Percentiles rank a stretch among this genome's conserved stretches.
These are phyloP conservation scores for Aspergillus sp. DNA, from an alignment of 2,329 filamentous ascomycete genomes.

Conservation along the genomic window DNA sequence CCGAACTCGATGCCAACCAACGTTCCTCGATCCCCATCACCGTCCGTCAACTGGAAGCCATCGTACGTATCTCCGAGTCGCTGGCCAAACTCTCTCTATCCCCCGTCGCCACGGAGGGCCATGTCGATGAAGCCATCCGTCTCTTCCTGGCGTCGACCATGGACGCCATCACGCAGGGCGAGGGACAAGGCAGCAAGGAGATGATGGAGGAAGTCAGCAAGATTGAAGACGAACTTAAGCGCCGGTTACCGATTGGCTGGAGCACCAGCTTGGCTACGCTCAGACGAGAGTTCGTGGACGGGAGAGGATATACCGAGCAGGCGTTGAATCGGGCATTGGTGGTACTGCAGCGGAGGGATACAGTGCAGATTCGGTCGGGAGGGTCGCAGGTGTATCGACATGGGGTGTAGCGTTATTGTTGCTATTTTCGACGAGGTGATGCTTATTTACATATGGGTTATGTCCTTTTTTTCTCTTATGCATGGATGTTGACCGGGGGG, in stretches of 20 bases:
- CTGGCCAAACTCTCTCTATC: constrained; percentile 85
- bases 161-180: constrained; percentile 91
- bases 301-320: constrained; percentile 81
- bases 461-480: constrained; percentile 1
- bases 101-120: constrained; percentile 75
- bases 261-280: constrained; percentile 82
- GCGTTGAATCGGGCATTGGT: constrained; percentile 75
- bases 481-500: neutral
- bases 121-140: constrained; percentile 95
- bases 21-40: constrained; percentile 95
- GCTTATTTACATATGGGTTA: constrained; percentile 5
- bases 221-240: constrained; percentile 80
- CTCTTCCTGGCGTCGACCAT: constrained; percentile 95
- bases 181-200: constrained; percentile 74
- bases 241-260: constrained; percentile 88
- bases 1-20: constrained; percentile 80
- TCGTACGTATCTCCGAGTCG: constrained; percentile 93
- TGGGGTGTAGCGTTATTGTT: constrained; percentile 27
- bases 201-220: constrained; percentile 82
- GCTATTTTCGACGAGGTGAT: constrained; percentile 5
- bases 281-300: constrained; percentile 82
- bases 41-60: constrained; percentile 91
- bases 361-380: constrained; percentile 45
- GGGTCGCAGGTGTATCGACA: constrained; percentile 43
- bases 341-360: constrained; percentile 79